Conservation (phyloP, 306 rosid species). For the Malus sylvestris region DNA sequence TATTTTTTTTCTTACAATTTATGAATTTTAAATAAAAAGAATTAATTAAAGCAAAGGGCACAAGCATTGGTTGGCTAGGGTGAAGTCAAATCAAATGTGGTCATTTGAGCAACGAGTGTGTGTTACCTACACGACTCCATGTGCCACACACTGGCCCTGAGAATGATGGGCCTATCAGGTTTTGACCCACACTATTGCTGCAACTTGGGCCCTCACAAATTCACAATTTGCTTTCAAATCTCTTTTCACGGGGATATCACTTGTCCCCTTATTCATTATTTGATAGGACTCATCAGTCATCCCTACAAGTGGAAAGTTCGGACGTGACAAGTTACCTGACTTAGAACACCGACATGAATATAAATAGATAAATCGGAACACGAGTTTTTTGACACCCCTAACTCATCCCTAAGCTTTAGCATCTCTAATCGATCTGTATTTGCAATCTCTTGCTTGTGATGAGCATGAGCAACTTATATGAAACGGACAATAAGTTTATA, state of each 20-base stretch:
- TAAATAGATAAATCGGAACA: no score
- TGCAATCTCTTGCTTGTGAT: background rate
- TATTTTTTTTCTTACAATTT: background rate
- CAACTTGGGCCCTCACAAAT: background rate
- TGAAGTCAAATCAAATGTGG: conserved; percentile 15
- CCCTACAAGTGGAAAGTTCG: background rate
- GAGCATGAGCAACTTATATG: background rate
- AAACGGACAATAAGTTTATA: no score
- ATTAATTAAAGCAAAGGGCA: conserved; percentile 1
- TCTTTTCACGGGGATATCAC: background rate
- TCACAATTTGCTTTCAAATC: background rate
- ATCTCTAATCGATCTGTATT: background rate
- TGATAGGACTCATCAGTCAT: background rate
- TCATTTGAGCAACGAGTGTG: background rate
- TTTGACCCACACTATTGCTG: background rate
- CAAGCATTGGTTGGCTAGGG: conserved; percentile 14
- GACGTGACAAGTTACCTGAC: background rate
- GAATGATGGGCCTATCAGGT: conserved; percentile 5
- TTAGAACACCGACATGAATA: background rate
- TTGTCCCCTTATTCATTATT: background rate
- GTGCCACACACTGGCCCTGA: conserved; percentile 12
- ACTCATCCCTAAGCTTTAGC: background rate
- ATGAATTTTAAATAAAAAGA: background rate
- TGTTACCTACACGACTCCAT: conserved; percentile 22
- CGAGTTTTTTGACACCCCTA: no score